Conservation (phyloP, 108 stramenopile genomes). For the Discostella pseudostelligera region DNA sequence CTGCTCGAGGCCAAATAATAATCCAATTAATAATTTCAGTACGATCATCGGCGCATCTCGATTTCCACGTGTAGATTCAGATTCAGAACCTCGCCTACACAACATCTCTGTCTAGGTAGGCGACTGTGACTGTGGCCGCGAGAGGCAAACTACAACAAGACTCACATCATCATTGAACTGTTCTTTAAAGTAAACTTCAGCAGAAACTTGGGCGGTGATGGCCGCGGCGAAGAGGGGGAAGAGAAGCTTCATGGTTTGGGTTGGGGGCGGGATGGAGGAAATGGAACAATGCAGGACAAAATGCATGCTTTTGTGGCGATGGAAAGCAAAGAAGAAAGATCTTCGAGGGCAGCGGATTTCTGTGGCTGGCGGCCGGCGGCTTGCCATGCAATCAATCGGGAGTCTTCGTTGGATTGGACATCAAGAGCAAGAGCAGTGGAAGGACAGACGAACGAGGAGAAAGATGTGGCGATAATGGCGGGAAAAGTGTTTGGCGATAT, state of each 20-base stretch:
- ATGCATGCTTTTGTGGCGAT: too few relatives aligned
- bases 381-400: not conserved
- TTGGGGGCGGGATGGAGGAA: not conserved
- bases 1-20: too few relatives aligned
- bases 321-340: not conserved
- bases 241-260: slow-evolving; percentile 57
- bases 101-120: not conserved
- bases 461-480: too few relatives aligned
- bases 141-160: slow-evolving; percentile 3
- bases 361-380: too few relatives aligned
- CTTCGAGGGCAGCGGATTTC: too few relatives aligned
- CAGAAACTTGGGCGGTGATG: slow-evolving; percentile 49
- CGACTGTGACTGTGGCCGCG: too few relatives aligned
- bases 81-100: not conserved
- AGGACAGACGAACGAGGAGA: too few relatives aligned
- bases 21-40: not conserved
- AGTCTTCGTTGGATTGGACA: too few relatives aligned
- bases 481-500: too few relatives aligned
- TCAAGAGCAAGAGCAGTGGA: not conserved
- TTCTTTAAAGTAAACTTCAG: slow-evolving; percentile 79
- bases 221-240: slow-evolving; percentile 61
- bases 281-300: not conserved
- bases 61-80: slow-evolving; percentile 9
- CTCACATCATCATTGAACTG: slow-evolving; percentile 90
- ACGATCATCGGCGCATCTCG: not conserved